phyloP scores from a whole-genome alignment of 305 asterid genomes.

The Fraxinus floribunda region DNA sequence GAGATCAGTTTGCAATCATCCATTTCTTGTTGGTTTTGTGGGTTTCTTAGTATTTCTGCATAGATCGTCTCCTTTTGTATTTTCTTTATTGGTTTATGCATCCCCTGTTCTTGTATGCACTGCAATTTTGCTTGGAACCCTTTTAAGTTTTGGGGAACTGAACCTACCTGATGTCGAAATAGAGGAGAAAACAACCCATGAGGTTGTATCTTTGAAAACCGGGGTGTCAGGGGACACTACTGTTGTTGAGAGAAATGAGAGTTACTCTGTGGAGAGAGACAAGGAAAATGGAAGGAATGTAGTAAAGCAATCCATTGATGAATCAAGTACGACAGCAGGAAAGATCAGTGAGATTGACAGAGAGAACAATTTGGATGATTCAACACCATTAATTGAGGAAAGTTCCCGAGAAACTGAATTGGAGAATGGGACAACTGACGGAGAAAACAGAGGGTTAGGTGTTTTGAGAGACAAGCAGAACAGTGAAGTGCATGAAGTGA shows the following conservation, averaged over 20 bases:
- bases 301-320: slow-evolving; percentile 28
- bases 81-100: slow-evolving; percentile 68
- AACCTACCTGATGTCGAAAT: slow-evolving; percentile 62
- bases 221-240: slow-evolving; percentile 41
- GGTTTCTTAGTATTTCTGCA: slow-evolving; percentile 64
- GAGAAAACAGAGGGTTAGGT: slow-evolving; percentile 28
- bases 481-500: slow-evolving; percentile 38
- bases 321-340: slow-evolving; percentile 2
- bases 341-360: slow-evolving; percentile 30
- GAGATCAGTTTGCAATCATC: slow-evolving; percentile 66
- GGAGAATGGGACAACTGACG: slow-evolving; percentile 33
- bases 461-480: slow-evolving; percentile 31
- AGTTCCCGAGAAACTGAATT: slow-evolving; percentile 33
- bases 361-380: slow-evolving; percentile 32
- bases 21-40: slow-evolving; percentile 60
- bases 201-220: slow-evolving; percentile 37
- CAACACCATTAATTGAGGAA: slow-evolving; percentile 29
- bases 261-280: slow-evolving; percentile 45
- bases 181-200: slow-evolving; percentile 48
- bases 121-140: slow-evolving; percentile 75
- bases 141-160: slow-evolving; percentile 75
- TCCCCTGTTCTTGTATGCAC: slow-evolving; percentile 89
- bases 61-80: slow-evolving; percentile 70
- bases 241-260: slow-evolving; percentile 53
- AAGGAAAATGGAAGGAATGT: slow-evolving; percentile 33